Evolutionary conservation across 2,329 filamentous ascomycete genomes (phyloP).

Genomic region (Madurella mycetomatis): DNA sequence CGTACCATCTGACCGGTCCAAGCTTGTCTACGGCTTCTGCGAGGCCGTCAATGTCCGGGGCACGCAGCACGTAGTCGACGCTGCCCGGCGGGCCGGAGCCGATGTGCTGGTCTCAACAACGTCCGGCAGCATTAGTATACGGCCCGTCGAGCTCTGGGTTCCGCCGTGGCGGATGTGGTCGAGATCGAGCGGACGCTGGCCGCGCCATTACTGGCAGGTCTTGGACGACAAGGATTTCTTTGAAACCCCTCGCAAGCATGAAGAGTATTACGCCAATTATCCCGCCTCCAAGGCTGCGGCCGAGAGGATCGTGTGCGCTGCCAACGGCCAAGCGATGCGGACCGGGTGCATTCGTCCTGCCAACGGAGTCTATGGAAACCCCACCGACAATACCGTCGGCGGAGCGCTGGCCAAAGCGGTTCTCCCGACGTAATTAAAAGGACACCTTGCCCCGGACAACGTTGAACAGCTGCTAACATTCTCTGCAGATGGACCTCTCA

Average conservation of each 20-base stretch:
- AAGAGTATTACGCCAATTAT: constrained; percentile 47
- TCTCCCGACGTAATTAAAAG: constrained; percentile 40
- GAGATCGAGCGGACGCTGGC: constrained; percentile 23
- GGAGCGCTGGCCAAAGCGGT: constrained; percentile 36
- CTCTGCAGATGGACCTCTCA: constrained; percentile 35
- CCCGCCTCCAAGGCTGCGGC: constrained; percentile 47
- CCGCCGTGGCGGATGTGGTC: constrained; percentile 36
- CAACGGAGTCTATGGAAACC: constrained; percentile 50
- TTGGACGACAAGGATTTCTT: constrained; percentile 42
- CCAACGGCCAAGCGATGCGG: constrained; percentile 35
- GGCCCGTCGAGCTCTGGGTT: constrained; percentile 40
- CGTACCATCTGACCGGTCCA: constrained; percentile 46
- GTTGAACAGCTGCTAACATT: background rate
- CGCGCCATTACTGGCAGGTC: constrained; percentile 41
- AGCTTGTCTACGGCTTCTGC: constrained; percentile 41
- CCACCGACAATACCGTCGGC: constrained; percentile 43
- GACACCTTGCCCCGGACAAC: background rate
- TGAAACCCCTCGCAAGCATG: constrained; percentile 34
- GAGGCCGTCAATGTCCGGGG: constrained; percentile 48
- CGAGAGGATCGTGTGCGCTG: constrained; percentile 38
- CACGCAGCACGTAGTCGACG: constrained; percentile 44
- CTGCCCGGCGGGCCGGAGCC: constrained; percentile 42
- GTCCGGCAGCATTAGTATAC: constrained; percentile 44
- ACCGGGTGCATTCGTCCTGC: constrained; percentile 50
- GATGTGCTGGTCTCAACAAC: constrained; percentile 50